These are phyloP conservation scores for Medicago arabica DNA, from an alignment of 306 rosid genomes.

Conservation along the genomic window DNA sequence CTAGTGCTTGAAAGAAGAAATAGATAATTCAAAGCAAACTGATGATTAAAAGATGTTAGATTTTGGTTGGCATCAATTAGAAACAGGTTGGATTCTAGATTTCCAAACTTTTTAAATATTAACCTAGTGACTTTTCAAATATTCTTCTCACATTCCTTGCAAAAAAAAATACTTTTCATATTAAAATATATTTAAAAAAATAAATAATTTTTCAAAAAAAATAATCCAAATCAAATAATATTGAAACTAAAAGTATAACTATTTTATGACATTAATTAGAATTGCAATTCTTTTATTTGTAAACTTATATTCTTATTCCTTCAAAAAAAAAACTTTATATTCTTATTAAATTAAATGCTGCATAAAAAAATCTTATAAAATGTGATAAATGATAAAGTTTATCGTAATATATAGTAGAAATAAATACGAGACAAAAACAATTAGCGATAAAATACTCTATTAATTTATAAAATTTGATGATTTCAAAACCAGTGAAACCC, in stretches of 20 bases:
- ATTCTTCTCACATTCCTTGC: background rate
- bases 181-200: background rate
- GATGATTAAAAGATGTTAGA: slow-evolving; percentile 33
- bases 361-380: no score
- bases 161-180: background rate
- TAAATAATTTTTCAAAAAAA: background rate
- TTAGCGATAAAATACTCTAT: no score
- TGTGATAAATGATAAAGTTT: no score
- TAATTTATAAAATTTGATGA: no score
- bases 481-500: no score
- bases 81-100: slow-evolving; percentile 22
- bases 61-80: slow-evolving; percentile 42
- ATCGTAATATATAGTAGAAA: no score
- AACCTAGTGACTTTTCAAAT: background rate
- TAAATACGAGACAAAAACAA: no score
- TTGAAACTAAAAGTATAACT: no score
- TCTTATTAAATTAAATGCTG: no score
- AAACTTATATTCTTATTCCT: background rate
- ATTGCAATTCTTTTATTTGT: no score
- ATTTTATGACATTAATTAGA: no score
- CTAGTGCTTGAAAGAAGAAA: slow-evolving; percentile 35
- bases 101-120: background rate
- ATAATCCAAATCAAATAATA: background rate
- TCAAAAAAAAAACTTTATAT: no score
- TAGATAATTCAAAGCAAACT: slow-evolving; percentile 6